Conservation (phyloP, 805 yeast species). For the Candida fluviatilis region DNA sequence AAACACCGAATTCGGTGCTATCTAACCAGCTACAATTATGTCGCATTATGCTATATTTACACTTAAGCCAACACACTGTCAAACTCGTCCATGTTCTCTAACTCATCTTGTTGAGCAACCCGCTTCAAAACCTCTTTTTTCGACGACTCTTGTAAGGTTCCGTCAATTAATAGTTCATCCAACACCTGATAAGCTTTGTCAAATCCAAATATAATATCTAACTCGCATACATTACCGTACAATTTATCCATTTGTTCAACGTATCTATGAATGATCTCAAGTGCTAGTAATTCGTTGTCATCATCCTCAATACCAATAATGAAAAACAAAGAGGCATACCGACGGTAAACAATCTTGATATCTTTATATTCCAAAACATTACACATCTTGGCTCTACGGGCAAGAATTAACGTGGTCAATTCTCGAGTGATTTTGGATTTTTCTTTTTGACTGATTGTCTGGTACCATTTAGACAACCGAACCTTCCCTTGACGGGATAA, state of each 20-base stretch:
- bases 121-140: slow-evolving; percentile 72
- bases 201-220: slow-evolving; percentile 95
- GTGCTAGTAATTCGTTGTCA: slow-evolving; percentile 81
- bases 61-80: slow-evolving; percentile 31
- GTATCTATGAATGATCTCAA: slow-evolving; percentile 86
- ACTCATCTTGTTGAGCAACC: slow-evolving; percentile 80
- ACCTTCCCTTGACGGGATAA: slow-evolving; percentile 95
- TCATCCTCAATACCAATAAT: slow-evolving; percentile 78
- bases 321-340: slow-evolving; percentile 92
- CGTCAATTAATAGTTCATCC: slow-evolving; percentile 87
- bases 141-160: slow-evolving; percentile 80
- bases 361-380: slow-evolving; percentile 85
- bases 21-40: no score
- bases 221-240: slow-evolving; percentile 93
- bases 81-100: slow-evolving; percentile 72
- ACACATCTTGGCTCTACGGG: slow-evolving; percentile 92
- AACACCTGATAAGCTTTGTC: slow-evolving; percentile 88
- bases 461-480: slow-evolving; percentile 90
- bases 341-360: slow-evolving; percentile 79
- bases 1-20: no score
- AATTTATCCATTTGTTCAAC: slow-evolving; percentile 96
- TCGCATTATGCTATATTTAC: no score
- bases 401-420: slow-evolving; percentile 76
- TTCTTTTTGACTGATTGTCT: slow-evolving; percentile 77
- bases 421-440: slow-evolving; percentile 81